Conservation (phyloP, 495 filamentous ascomycete species). For the Penicillium riverlandense region DNA sequence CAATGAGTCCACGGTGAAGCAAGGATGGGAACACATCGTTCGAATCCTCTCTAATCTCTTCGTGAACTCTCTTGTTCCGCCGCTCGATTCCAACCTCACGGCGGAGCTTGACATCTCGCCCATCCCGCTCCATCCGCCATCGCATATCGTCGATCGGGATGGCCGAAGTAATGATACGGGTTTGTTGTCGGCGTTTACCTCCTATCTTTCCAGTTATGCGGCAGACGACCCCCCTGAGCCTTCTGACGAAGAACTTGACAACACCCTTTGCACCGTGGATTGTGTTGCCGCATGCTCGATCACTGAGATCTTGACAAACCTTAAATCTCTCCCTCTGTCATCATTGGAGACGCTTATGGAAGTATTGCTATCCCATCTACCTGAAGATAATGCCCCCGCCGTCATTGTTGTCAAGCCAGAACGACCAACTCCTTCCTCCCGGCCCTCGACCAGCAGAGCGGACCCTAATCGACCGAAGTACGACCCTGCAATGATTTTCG, state of each 20-base stretch:
- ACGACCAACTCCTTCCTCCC: conserved; percentile 47
- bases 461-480: conserved; percentile 60
- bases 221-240: conserved; percentile 97
- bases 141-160: conserved; percentile 84
- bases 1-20: conserved; percentile 66
- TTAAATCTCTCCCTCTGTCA: conserved; percentile 66
- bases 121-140: conserved; percentile 87
- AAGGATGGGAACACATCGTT: conserved; percentile 82
- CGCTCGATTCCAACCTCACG: conserved; percentile 67
- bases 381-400: conserved; percentile 71
- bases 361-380: conserved; percentile 72
- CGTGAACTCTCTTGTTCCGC: conserved; percentile 85
- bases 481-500: conserved; percentile 78
- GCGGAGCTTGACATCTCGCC: conserved; percentile 67
- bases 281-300: conserved; percentile 87
- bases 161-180: conserved; percentile 70
- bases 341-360: conserved; percentile 62
- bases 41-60: conserved; percentile 94
- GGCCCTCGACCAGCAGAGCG: conserved; percentile 33
- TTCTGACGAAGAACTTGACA: conserved; percentile 94
- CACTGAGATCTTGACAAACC: conserved; percentile 73
- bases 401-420: conserved; percentile 88
- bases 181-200: conserved; percentile 87
- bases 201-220: conserved; percentile 96
- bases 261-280: conserved; percentile 88